phyloP scores from a whole-genome alignment of 257 asterid genomes.

The Verbascum thapsus region DNA sequence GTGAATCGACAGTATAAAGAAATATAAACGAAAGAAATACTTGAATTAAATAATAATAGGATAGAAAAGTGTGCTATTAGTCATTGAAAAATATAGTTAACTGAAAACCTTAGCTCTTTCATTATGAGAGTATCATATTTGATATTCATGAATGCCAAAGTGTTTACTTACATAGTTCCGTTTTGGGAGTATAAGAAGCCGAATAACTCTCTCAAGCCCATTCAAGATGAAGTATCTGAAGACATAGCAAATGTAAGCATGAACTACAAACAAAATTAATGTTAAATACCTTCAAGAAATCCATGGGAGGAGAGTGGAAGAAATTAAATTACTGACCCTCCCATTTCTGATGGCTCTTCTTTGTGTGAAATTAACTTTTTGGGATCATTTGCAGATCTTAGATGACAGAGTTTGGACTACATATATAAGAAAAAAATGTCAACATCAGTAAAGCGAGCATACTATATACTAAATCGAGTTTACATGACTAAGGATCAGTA shows the following conservation, averaged over 20 bases:
- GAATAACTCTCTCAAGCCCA: conserved; percentile 91
- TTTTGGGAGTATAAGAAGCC: conserved; percentile 85
- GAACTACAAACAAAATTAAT: background rate
- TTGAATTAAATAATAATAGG: background rate
- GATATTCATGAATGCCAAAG: conserved; percentile 28
- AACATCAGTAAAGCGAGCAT: background rate
- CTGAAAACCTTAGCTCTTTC: conserved; percentile 1
- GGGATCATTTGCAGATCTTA: conserved; percentile 56
- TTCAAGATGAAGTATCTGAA: conserved; percentile 87
- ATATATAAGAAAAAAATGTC: conserved; percentile 27
- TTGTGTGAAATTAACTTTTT: conserved; percentile 51
- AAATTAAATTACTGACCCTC: conserved; percentile 68
- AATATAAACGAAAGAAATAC: background rate
- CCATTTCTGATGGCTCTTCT: conserved; percentile 99
- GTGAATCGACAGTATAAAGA: conserved; percentile 27
- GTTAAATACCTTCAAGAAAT: background rate
- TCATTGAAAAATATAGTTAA: conserved; percentile 15
- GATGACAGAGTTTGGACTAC: conserved; percentile 84
- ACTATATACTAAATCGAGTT: conserved; percentile 17
- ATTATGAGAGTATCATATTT: conserved; percentile 7
- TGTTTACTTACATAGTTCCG: conserved; percentile 74
- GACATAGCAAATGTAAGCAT: conserved; percentile 20
- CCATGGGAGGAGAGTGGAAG: conserved; percentile 14
- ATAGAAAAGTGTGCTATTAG: no score
- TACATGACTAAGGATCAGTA: conserved; percentile 13